These are phyloP conservation scores for Epichloe elymi DNA, from an alignment of 2,329 filamentous ascomycete species.

Conservation along the genomic window DNA sequence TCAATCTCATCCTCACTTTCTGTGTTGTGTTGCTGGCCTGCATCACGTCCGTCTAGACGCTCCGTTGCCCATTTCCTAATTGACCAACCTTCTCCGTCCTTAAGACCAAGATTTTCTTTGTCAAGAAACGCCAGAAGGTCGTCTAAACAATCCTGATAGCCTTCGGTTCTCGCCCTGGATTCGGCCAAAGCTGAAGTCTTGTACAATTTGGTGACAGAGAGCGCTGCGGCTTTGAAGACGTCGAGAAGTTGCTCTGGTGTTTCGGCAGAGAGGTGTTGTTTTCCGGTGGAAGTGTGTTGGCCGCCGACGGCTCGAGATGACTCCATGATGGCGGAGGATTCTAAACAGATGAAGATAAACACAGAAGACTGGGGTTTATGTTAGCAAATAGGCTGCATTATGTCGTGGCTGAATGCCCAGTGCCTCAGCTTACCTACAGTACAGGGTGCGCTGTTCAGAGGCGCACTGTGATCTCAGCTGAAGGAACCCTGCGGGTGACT, in stretches of 20 bases:
- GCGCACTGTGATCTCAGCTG: not conserved
- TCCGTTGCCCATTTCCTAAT: constrained; percentile 55
- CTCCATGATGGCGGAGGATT: constrained; percentile 5
- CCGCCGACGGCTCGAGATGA: constrained; percentile 3
- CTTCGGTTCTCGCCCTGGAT: constrained; percentile 60
- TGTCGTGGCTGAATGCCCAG: not conserved
- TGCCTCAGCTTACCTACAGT: constrained; percentile 1
- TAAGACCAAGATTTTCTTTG: constrained; percentile 62
- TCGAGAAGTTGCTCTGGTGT: constrained; percentile 60
- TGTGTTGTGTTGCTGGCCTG: constrained; percentile 35
- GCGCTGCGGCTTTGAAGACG: constrained; percentile 80
- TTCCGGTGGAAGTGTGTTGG: constrained; percentile 12
- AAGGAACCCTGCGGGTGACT: constrained; percentile 3
- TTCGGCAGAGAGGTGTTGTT: constrained; percentile 20
- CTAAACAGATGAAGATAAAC: not conserved
- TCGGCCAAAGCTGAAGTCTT: constrained; percentile 76
- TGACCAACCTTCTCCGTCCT: constrained; percentile 61
- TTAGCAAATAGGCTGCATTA: not conserved
- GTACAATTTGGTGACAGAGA: constrained; percentile 93
- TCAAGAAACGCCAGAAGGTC: constrained; percentile 81
- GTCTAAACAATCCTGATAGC: constrained; percentile 89
- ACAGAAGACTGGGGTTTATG: not conserved
- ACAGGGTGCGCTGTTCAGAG: not conserved
- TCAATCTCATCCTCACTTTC: constrained; percentile 60
- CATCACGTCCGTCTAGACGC: constrained; percentile 50